Conservation (phyloP, 179 eudicot genomes). For the Monotropa hypopitys region DNA sequence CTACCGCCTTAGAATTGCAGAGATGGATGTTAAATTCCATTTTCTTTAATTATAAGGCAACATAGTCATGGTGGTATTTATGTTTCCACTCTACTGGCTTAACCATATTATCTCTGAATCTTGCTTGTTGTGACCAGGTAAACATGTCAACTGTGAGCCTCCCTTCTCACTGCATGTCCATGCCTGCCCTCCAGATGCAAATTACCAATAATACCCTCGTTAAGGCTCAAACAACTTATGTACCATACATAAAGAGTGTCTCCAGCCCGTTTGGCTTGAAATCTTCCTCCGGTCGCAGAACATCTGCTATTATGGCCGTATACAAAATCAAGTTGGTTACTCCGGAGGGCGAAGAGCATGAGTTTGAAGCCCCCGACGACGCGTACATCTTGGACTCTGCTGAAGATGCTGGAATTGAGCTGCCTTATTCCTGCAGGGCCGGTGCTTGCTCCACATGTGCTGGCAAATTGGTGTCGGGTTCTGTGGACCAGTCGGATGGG, state of each 20-base stretch:
- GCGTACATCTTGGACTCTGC: slow-evolving; percentile 66
- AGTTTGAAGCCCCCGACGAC: slow-evolving; percentile 71
- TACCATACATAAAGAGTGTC: slow-evolving; percentile 27
- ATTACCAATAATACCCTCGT: slow-evolving; percentile 16
- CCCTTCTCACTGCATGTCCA: slow-evolving; percentile 32
- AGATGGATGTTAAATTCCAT: slow-evolving; percentile 13
- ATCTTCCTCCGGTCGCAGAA: slow-evolving; percentile 25
- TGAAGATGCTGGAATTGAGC: slow-evolving; percentile 50
- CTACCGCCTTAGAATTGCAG: slow-evolving; percentile 10
- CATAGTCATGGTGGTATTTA: slow-evolving; percentile 1
- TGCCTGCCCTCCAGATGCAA: slow-evolving; percentile 15
- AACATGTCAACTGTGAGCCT: slow-evolving; percentile 44
- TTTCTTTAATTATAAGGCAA: slow-evolving; percentile 11
- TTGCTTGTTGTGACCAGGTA: slow-evolving; percentile 11
- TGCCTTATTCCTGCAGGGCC: slow-evolving; percentile 85
- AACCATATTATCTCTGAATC: not conserved
- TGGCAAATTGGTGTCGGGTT: slow-evolving; percentile 40
- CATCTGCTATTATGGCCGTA: slow-evolving; percentile 40
- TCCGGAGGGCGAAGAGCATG: slow-evolving; percentile 51
- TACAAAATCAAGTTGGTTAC: slow-evolving; percentile 63
- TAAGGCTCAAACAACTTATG: slow-evolving; percentile 21
- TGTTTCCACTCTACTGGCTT: not conserved
- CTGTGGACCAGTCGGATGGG: slow-evolving; percentile 75
- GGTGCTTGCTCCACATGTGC: slow-evolving; percentile 94
- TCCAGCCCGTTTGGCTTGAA: slow-evolving; percentile 46